These are phyloP conservation scores for Carex kokanica DNA, from an alignment of 176 grass and related monocot species.

Conservation along the genomic window DNA sequence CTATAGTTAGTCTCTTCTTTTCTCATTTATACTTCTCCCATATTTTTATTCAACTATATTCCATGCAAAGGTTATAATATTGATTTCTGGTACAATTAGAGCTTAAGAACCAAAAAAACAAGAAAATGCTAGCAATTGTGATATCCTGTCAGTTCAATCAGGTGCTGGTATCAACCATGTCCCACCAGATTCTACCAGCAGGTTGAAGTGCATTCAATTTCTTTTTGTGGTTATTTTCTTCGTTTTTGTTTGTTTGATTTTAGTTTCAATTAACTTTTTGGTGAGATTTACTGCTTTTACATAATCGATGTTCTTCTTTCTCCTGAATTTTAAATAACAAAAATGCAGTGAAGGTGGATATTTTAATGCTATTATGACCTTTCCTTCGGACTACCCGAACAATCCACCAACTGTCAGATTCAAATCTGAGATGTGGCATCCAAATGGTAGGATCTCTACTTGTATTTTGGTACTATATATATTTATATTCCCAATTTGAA, in stretches of 20 bases:
- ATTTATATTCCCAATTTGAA: constrained; percentile 7
- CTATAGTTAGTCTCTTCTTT: neutral
- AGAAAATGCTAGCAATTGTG: neutral
- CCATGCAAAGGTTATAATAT: neutral
- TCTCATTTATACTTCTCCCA: neutral
- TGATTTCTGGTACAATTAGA: neutral
- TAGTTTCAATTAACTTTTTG: neutral
- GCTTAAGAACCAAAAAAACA: neutral
- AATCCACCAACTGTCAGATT: constrained; percentile 88
- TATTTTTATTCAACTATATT: neutral
- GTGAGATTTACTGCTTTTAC: neutral
- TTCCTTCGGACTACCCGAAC: constrained; percentile 87
- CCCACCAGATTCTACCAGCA: neutral
- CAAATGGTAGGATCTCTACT: constrained; percentile 51
- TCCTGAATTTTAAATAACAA: neutral
- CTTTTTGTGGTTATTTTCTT: neutral
- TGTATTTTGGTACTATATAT: neutral
- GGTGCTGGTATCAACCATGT: neutral
- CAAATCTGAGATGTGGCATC: constrained; percentile 98
- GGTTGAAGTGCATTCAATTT: neutral
- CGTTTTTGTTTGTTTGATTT: neutral
- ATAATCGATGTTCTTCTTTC: neutral
- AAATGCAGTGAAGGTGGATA: constrained; percentile 80
- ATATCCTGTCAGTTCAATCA: neutral
- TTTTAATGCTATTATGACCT: constrained; percentile 84